Conservation (phyloP, 2,329 filamentous ascomycete species). For the Rhynchosporium secalis region DNA sequence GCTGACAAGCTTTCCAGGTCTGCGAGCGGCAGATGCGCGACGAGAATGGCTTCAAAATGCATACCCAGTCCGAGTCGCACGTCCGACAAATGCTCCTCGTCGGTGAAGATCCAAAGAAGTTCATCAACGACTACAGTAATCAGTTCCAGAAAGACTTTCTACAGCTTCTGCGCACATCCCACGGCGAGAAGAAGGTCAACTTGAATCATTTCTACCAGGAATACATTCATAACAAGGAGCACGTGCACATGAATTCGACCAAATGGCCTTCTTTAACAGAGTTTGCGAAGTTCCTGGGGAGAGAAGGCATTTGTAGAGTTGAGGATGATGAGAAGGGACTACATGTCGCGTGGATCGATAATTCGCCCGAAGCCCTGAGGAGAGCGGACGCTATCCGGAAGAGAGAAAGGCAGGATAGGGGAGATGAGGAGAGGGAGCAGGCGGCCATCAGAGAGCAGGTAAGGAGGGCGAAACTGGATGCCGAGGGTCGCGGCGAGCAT, state of each 20-base stretch:
- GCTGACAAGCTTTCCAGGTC: slow-evolving; percentile 50
- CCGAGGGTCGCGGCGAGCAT: slow-evolving; percentile 47
- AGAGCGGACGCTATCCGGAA: slow-evolving; percentile 77
- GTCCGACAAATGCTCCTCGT: slow-evolving; percentile 87
- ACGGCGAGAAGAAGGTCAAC: slow-evolving; percentile 87
- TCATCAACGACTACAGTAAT: slow-evolving; percentile 77
- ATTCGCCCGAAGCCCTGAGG: slow-evolving; percentile 79
- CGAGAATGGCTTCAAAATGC: slow-evolving; percentile 90
- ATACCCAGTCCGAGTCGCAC: slow-evolving; percentile 86
- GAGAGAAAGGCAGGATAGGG: slow-evolving; percentile 84
- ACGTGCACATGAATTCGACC: slow-evolving; percentile 92
- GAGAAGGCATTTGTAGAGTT: slow-evolving; percentile 84
- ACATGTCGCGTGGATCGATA: slow-evolving; percentile 88
- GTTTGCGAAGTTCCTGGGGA: slow-evolving; percentile 82
- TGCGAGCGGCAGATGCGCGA: slow-evolving; percentile 79
- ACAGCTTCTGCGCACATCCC: slow-evolving; percentile 73
- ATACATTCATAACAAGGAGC: slow-evolving; percentile 84
- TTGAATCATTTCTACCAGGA: slow-evolving; percentile 95
- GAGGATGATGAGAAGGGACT: slow-evolving; percentile 88
- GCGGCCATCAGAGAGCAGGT: slow-evolving; percentile 83
- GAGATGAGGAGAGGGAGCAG: slow-evolving; percentile 88
- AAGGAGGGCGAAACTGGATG: slow-evolving; percentile 66
- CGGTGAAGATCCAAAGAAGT: slow-evolving; percentile 82
- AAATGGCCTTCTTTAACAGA: slow-evolving; percentile 86
- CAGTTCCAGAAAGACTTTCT: slow-evolving; percentile 83